phyloP scores from a whole-genome alignment of 139 green algal genomes.

The Diplosphaera chodatii region DNA sequence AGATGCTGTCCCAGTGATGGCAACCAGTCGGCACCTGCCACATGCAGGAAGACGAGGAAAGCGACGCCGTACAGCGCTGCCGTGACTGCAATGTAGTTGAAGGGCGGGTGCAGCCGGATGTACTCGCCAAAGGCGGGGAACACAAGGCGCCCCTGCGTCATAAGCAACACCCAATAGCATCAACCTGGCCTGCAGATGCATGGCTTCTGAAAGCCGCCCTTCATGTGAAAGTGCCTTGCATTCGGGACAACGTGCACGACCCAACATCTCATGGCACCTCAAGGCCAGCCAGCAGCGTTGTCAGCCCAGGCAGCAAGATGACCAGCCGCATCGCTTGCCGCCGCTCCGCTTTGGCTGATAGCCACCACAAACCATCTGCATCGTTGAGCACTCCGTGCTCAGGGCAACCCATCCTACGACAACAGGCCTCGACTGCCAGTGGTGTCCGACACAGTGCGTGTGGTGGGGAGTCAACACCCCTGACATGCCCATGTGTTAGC shows the following conservation, averaged over 20 bases:
- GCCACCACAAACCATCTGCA: slow-evolving; percentile 73
- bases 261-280: no score
- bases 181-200: no score
- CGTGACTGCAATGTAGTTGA: slow-evolving; percentile 81
- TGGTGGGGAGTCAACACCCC: no score
- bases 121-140: slow-evolving; percentile 88
- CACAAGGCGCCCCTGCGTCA: slow-evolving; percentile 72
- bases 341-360: slow-evolving; percentile 23
- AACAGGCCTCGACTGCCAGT: no score
- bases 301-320: slow-evolving; percentile 30
- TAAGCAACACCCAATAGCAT: no score
- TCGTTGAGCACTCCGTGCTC: no score
- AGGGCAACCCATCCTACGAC: no score
- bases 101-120: slow-evolving; percentile 79
- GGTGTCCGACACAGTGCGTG: no score
- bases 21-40: slow-evolving; percentile 17
- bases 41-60: slow-evolving; percentile 47
- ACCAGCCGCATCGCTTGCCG: slow-evolving; percentile 18
- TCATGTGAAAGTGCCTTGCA: no score
- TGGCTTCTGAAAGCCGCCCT: no score
- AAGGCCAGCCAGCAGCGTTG: slow-evolving; percentile 53
- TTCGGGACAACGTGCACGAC: no score
- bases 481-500: slow-evolving; percentile 11
- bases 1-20: no score
- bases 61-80: slow-evolving; percentile 63